Evolutionary conservation across 1,139 yeast species (phyloP), one percentile per base, ranked within the genome.

Genomic region (Geotrichum histeridarum): DNA sequence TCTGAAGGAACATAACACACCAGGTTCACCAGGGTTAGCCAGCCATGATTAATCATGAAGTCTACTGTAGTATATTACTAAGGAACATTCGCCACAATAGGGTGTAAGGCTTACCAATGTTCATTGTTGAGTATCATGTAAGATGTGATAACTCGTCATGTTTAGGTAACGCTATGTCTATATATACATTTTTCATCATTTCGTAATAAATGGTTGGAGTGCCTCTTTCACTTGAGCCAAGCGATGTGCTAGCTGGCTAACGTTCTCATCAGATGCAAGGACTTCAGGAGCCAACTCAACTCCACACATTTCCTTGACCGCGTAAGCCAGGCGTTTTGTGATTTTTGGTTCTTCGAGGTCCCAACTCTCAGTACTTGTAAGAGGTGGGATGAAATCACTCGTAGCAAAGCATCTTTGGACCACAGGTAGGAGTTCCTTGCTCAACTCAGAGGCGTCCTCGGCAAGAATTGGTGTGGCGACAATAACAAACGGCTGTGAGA

Each of bases 401-500:
- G 54, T 62, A 7, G 51, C 52, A 38, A 61, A 61, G 54, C 69
- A 63, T 42, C 59, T 57, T 41, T 58, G 59, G 8, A 68, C 64
- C 11, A 69, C 57, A 1, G 63, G 60, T 18, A 66, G 53, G 11
- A 69, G 56, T 18, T 57, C 52, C 7, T 50, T 60, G 7, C 68
- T 63, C 1, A 81, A 71, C 59, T 75, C 72, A 2, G 64, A 67
- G 9, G 59, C 65, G 30, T 55, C 56, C 14, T 55, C 56, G 8
- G 53, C 57, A 27, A 60, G 45, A 31, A 48, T 14, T 14, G 45
- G 52, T 11, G 78, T 76, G 41, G 76, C 67, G 48, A 71, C 75
- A 46, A 87, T 75, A 67, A 83, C 86, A 70, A 87, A 84, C n/a
- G 93, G 90, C 57, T 76, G 77, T 0, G 93, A 82, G 48, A 83